Conservation (phyloP, 495 filamentous ascomycete species). For the Daldinia decipiens region DNA sequence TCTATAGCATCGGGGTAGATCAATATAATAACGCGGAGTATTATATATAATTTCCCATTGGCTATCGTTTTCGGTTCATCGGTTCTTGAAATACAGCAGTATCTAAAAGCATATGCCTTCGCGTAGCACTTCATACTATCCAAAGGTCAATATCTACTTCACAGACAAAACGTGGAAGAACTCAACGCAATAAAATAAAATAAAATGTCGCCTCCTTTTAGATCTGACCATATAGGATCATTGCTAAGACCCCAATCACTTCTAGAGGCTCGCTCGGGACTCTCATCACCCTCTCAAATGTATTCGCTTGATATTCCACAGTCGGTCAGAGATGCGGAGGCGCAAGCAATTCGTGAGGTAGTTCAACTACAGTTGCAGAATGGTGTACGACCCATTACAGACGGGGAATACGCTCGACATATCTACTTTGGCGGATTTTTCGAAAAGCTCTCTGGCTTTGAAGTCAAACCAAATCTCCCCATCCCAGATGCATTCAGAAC, state of each 20-base stretch:
- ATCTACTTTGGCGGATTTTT: conserved; percentile 76
- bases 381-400: conserved; percentile 73
- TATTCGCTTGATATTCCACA: conserved; percentile 61
- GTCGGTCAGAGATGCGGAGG: conserved; percentile 62
- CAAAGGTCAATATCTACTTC: too few species aligned
- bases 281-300: conserved; percentile 43
- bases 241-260: conserved; percentile 77
- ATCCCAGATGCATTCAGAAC: conserved; percentile 54
- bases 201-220: conserved; percentile 71
- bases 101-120: too few species aligned
- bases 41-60: background rate
- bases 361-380: conserved; percentile 71
- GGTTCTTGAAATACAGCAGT: too few species aligned
- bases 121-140: too few species aligned
- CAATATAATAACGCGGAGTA: background rate
- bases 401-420: conserved; percentile 80
- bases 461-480: conserved; percentile 51
- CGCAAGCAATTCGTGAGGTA: conserved; percentile 71
- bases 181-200: background rate
- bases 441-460: conserved; percentile 66
- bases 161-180: too few species aligned
- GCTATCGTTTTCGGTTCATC: too few species aligned
- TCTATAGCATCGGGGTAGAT: background rate
- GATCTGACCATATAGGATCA: conserved; percentile 85
- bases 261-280: conserved; percentile 63